These are phyloP conservation scores for Pichia nakasei DNA, from an alignment of 805 yeast species.

Conservation along the genomic window DNA sequence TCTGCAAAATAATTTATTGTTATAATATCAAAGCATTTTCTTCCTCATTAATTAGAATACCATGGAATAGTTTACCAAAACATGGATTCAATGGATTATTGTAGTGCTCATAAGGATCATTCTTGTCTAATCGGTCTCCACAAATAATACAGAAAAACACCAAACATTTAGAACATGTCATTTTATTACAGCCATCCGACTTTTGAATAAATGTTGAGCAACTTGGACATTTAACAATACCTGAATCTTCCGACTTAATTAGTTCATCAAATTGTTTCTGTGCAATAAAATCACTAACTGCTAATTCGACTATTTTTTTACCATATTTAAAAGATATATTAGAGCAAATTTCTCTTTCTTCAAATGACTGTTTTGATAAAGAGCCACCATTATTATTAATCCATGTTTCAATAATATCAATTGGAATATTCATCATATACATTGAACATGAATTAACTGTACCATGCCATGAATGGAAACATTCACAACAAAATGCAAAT, in stretches of 20 bases:
- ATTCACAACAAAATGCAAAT: slow-evolving; percentile 47
- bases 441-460: slow-evolving; percentile 35
- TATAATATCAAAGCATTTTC: neutral
- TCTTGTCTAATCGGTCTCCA: slow-evolving; percentile 31
- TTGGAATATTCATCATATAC: slow-evolving; percentile 28
- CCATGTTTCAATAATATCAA: slow-evolving; percentile 29
- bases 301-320: slow-evolving; percentile 30
- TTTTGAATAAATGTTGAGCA: slow-evolving; percentile 43
- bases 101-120: slow-evolving; percentile 46
- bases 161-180: slow-evolving; percentile 44
- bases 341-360: slow-evolving; percentile 26
- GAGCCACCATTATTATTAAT: slow-evolving; percentile 21
- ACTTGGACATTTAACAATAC: slow-evolving; percentile 42
- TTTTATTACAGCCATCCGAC: slow-evolving; percentile 57
- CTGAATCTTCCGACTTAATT: slow-evolving; percentile 32
- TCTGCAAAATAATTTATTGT: neutral
- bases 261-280: slow-evolving; percentile 39
- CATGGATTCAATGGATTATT: slow-evolving; percentile 34
- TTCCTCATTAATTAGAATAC: slow-evolving; percentile 27
- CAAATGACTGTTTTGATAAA: slow-evolving; percentile 1
- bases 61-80: slow-evolving; percentile 44
- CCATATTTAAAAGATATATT: slow-evolving; percentile 35
- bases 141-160: slow-evolving; percentile 48
- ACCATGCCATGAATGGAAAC: slow-evolving; percentile 58
- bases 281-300: slow-evolving; percentile 37